Base-by-base conservation (phyloP, 805 yeast species). In the Yamadazyma laniorum region DNA sequence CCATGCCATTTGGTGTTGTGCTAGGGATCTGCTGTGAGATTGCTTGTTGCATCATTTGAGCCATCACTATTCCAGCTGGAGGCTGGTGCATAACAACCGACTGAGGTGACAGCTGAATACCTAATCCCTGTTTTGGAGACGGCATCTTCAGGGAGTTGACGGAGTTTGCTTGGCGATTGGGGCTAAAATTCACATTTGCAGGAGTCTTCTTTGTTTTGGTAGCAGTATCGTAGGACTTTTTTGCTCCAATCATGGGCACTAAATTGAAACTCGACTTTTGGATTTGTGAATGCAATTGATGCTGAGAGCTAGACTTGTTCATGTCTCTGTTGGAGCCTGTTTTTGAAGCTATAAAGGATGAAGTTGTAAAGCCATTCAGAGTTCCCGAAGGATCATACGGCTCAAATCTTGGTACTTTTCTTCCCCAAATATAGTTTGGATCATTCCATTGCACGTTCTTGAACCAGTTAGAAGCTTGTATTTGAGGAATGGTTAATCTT, bases 361-460 rank as follows among this genome's bases (percentile, higher is more conserved):
- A 26, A 4, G 43, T 11, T 8, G 40, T n/a, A 9, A 42, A 39
- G 14, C 32, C 14, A 6, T 26, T 18, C 15, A 5, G 6, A 12
- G 31, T 12, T 13, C 22, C 32, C 6, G 21, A 29, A 15, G 38
- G 35, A 12, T 40, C 47, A 41, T 51, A 56, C n/a, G 59, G 58
- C 39, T 59, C 65, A 32, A 59, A 53, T 35, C 59, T 44, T 2
- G 65, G 65, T 5, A 56, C 63, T 40, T 58, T 58, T 15, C 60
- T 43, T 13, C 55, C 53, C 74, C 74, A 68, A 17, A 68, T 63
- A 40, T 48, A 66, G 32, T 54, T 63, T 25, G 58, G 50, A 43
- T 67, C 70, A 33, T 63, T 55, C 74, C 74, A 68, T 5, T 58
- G 62, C 4, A 65, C 60, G 14, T 61, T 67, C 15, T 46, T 47